Conservation (phyloP, 306 rosid genomes). For the Arachis hypogaea region DNA sequence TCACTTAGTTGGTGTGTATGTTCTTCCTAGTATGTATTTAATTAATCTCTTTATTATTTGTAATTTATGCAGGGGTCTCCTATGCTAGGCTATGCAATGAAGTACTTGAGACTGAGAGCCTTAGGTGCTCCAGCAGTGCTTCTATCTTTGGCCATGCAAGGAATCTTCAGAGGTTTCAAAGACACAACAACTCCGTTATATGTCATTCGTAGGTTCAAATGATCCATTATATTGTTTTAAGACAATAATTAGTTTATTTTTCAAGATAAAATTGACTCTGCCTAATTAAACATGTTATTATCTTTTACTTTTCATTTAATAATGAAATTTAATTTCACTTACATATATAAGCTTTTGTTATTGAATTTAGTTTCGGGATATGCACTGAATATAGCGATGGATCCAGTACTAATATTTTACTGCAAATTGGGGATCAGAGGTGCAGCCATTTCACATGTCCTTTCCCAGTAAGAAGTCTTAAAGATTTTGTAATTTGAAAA, state of each 20-base stretch:
- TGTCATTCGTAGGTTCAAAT: constrained; percentile 66
- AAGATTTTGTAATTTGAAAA: not conserved
- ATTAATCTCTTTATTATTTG: not conserved
- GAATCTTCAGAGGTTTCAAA: constrained; percentile 93
- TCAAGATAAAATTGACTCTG: not conserved
- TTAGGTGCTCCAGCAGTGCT: constrained; percentile 99
- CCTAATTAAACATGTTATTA: not conserved
- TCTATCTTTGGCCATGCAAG: constrained; percentile 98
- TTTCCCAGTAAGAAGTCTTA: constrained; percentile 78
- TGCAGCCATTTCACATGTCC: constrained; percentile 93
- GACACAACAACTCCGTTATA: constrained; percentile 95
- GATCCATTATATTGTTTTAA: not conserved
- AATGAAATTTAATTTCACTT: not conserved
- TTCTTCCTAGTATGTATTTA: no score
- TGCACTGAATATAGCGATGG: constrained; percentile 67
- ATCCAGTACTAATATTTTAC: constrained; percentile 80
- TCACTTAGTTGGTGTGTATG: no score
- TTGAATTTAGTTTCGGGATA: constrained; percentile 66
- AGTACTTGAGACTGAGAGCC: constrained; percentile 80
- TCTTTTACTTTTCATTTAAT: no score
- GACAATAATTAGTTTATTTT: not conserved
- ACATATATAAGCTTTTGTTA: not conserved
- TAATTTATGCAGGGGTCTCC: constrained; percentile 63
- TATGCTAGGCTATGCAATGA: constrained; percentile 71
- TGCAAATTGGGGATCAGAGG: constrained; percentile 78